phyloP scores from a whole-genome alignment of 371 early-diverging fungal species.

The Polyrhizophydium stewartii region DNA sequence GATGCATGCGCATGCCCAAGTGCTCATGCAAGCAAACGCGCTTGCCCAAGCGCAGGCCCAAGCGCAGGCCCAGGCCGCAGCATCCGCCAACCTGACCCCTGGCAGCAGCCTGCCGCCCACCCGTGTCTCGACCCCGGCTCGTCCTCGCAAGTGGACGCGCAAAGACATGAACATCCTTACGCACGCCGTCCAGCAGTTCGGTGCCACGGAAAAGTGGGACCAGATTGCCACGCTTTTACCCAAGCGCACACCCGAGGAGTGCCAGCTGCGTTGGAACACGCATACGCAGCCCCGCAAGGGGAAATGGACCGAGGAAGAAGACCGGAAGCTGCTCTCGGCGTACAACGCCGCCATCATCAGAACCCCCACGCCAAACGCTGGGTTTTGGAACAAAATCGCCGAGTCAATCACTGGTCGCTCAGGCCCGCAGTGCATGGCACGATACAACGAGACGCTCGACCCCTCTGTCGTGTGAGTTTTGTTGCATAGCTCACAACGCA shows the following conservation, averaged over 20 bases:
- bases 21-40: too few relatives aligned
- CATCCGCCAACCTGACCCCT: too few relatives aligned
- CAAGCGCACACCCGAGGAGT: slow-evolving; percentile 63
- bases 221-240: slow-evolving; percentile 59
- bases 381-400: slow-evolving; percentile 56
- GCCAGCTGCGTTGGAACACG: slow-evolving; percentile 64
- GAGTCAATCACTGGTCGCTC: slow-evolving; percentile 56
- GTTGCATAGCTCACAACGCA: not conserved
- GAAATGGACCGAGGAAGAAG: slow-evolving; percentile 66
- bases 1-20: too few relatives aligned
- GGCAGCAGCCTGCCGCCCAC: too few relatives aligned
- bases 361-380: slow-evolving; percentile 1
- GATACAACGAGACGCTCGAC: slow-evolving; percentile 71
- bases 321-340: slow-evolving; percentile 44
- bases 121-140: too few relatives aligned
- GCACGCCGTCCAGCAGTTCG: not conserved
- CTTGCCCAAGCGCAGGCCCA: too few relatives aligned
- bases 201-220: slow-evolving; percentile 47
- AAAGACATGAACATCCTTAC: too few relatives aligned
- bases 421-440: slow-evolving; percentile 69
- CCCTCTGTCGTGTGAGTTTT: slow-evolving; percentile 41
- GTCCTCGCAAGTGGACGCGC: too few relatives aligned
- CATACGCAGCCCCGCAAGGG: slow-evolving; percentile 33
- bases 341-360: slow-evolving; percentile 19
- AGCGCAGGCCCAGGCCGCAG: too few relatives aligned